Conservation (phyloP, 306 rosid species). For the Clitoria ternatea region DNA sequence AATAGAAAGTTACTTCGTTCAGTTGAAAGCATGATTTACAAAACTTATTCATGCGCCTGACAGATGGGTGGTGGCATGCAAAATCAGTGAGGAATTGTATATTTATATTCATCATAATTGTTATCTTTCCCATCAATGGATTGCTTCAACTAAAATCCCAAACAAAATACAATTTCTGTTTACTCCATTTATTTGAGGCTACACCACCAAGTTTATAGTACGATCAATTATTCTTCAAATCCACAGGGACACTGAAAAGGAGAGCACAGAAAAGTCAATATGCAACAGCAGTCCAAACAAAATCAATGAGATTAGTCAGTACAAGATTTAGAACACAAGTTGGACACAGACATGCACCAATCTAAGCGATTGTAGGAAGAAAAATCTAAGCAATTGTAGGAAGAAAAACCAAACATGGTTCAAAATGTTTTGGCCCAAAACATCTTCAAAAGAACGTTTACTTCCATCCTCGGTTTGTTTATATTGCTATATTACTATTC, state of each 20-base stretch:
- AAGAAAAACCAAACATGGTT: not conserved
- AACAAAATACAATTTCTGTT: not conserved
- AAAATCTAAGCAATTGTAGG: not conserved
- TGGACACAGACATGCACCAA: not conserved
- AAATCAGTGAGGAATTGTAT: not conserved
- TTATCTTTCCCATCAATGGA: not conserved
- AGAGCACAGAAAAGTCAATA: not conserved
- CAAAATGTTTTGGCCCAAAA: not conserved
- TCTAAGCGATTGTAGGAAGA: not conserved
- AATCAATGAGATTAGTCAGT: not conserved
- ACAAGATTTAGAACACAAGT: not conserved
- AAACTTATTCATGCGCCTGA: not conserved
- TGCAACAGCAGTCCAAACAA: not conserved
- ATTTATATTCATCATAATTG: not conserved
- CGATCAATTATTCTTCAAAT: not conserved
- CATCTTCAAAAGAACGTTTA: not conserved
- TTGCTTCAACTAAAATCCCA: not conserved
- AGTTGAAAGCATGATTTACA: not conserved
- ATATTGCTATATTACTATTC: not conserved
- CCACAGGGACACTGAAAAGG: not conserved
- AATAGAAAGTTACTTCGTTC: no score
- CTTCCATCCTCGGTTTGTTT: not conserved
- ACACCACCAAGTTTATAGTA: not conserved
- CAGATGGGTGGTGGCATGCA: not conserved
- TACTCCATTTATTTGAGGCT: not conserved